phyloP scores from a whole-genome alignment of 192 early-diverging fungal genomes.

The Geranomyces variabilis region DNA sequence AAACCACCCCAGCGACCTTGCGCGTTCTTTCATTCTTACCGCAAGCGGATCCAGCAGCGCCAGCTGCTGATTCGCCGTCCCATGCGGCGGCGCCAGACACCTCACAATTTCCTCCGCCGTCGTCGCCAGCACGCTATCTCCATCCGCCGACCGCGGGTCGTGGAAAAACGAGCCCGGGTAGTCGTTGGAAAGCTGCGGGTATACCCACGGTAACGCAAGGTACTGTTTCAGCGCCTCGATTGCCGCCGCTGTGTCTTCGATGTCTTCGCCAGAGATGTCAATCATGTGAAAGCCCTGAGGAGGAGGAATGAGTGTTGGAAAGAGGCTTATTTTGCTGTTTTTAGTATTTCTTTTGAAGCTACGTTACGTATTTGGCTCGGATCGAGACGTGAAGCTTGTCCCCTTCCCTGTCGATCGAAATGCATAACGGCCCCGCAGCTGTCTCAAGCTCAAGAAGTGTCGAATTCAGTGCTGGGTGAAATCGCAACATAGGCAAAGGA shows the following conservation, averaged over 20 bases:
- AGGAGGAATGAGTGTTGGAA: too few relatives aligned
- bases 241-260: slow-evolving; percentile 1
- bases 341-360: too few relatives aligned
- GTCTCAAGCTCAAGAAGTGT: too few relatives aligned
- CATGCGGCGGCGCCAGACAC: background rate
- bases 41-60: background rate
- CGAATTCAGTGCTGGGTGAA: too few relatives aligned
- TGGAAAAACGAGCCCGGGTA: background rate
- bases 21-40: background rate
- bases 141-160: background rate
- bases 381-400: too few relatives aligned
- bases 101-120: background rate
- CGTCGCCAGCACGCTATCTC: background rate
- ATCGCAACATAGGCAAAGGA: too few relatives aligned
- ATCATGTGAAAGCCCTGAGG: background rate
- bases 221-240: background rate
- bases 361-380: too few relatives aligned
- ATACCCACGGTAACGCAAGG: background rate
- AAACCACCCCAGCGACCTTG: background rate
- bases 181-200: background rate
- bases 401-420: too few relatives aligned
- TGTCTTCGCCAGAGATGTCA: slow-evolving; percentile 4
- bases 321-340: too few relatives aligned
- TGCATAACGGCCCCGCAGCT: too few relatives aligned
- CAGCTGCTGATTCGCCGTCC: slow-evolving; percentile 1